Conservation (phyloP, 495 filamentous ascomycete genomes). For the Bombardia bombarda region DNA sequence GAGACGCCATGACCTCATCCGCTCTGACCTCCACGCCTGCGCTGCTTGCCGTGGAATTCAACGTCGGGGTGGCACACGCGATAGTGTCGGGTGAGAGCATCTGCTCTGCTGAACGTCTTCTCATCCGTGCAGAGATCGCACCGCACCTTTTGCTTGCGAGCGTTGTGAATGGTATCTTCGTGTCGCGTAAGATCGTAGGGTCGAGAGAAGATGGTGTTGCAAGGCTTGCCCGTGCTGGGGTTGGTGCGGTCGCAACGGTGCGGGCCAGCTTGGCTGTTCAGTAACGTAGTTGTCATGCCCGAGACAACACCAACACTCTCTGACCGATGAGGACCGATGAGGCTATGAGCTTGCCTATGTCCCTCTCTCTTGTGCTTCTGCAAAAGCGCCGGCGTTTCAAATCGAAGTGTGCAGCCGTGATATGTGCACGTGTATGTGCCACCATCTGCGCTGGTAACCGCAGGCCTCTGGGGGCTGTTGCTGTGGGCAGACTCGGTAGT, state of each 20-base stretch:
- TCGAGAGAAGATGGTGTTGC: conserved; percentile 92
- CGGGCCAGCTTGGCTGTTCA: conserved; percentile 26
- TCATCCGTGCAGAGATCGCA: conserved; percentile 90
- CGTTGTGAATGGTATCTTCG: conserved; percentile 97
- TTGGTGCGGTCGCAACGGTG: conserved; percentile 69
- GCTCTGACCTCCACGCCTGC: conserved; percentile 32
- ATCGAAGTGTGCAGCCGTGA: conserved; percentile 80
- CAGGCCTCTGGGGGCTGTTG: conserved; percentile 43
- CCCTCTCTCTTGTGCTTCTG: conserved; percentile 95
- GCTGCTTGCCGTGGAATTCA: conserved; percentile 64
- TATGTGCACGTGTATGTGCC: conserved; percentile 96
- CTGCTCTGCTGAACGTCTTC: conserved; percentile 89
- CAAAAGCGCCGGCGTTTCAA: conserved; percentile 76
- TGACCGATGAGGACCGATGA: conserved; percentile 16
- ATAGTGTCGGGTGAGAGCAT: conserved; percentile 87
- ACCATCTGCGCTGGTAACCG: conserved; percentile 59
- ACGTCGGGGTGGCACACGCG: conserved; percentile 83
- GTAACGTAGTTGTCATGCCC: conserved; percentile 16
- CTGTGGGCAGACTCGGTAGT: conserved; percentile 14
- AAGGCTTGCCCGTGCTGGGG: conserved; percentile 91
- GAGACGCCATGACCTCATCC: conserved; percentile 4
- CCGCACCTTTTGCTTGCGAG: conserved; percentile 87
- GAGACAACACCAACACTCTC: conserved; percentile 7
- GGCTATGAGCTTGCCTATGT: conserved; percentile 58
- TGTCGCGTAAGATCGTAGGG: conserved; percentile 96